Base-by-base conservation (phyloP, 805 yeast species). In the Grigorovia jiainica region DNA sequence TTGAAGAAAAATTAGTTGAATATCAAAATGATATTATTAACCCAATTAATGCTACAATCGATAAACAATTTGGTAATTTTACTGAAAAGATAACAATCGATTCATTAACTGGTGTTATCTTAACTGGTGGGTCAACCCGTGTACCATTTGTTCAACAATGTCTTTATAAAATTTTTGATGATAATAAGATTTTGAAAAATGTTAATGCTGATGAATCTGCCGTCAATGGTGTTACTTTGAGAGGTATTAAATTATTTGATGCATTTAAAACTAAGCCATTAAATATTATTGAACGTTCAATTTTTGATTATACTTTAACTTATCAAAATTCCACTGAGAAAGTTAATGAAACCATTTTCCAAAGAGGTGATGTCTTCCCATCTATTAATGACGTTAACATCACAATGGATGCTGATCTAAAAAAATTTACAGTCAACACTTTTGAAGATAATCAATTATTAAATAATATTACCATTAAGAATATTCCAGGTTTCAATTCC, bases 171-270 rank as follows among this genome's bases (percentile, higher is more conserved):
- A 66, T 78, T 35, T 64, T 80, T 34, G 86, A 82, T 1, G 76
- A 75, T 16, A 80, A 76, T 2, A 57, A 67, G 39, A 68, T 89
- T 32, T 72, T 95, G 18, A 87, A 81, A 60, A 85, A 81, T 40
- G 94, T 92, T 36, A 92, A 92, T 61, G 92, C 98, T 0, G 98
- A 92, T 63, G 98, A 92, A 66, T 79, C 97, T 36, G 86, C 86
- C 40, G 95, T 86, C 11, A 71, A 85, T 52, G 98, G 98, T 39
- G 77, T 94, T 2, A 78, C 95, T n/a, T 66, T 83, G 31, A 74
- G 87, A 49, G 97, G 92, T 17, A 82, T 87, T 33, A 70, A 77
- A 38, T 66, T 86, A 31, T 76, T 87, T n/a, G 72, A 77, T 32
- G 72, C 78, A 52, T 81, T 78, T 60, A 76, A 79, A 50, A 71